phyloP scores from a whole-genome alignment of 495 filamentous ascomycete genomes.

The Bacidia gigantensis region DNA sequence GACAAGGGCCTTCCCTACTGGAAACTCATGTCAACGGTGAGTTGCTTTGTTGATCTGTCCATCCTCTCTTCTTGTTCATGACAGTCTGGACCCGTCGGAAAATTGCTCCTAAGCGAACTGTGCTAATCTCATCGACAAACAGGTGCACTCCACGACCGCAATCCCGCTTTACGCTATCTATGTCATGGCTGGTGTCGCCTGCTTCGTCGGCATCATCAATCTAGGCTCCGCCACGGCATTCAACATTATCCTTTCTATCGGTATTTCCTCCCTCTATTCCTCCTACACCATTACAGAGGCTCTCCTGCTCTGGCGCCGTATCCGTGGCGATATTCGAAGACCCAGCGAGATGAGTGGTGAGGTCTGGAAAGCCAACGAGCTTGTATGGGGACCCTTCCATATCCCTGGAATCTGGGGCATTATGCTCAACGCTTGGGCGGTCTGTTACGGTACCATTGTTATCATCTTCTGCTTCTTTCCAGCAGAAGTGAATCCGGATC shows the following conservation, averaged over 20 bases:
- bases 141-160: conserved; percentile 20
- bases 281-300: conserved; percentile 29
- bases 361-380: conserved; percentile 20
- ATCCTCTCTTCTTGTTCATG: neutral
- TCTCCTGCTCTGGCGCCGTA: conserved; percentile 35
- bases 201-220: conserved; percentile 44
- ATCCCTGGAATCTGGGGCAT: conserved; percentile 32
- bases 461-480: conserved; percentile 36
- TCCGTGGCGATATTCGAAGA: conserved; percentile 23
- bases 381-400: conserved; percentile 38
- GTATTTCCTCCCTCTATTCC: conserved; percentile 22
- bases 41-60: conserved; percentile 1
- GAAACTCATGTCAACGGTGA: conserved; percentile 17
- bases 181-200: conserved; percentile 38
- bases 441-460: conserved; percentile 25
- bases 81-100: conserved; percentile 1
- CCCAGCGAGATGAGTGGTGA: conserved; percentile 14
- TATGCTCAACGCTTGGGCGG: conserved; percentile 28
- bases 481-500: conserved; percentile 21
- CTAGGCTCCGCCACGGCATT: conserved; percentile 36
- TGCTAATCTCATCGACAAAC: conserved; percentile 1
- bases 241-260: conserved; percentile 22
- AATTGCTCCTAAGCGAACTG: neutral
- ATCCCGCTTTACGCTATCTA: conserved; percentile 44
- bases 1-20: conserved; percentile 37